Conservation (phyloP, 176 grass and related monocot genomes). For the Tillandsia leiboldiana region DNA sequence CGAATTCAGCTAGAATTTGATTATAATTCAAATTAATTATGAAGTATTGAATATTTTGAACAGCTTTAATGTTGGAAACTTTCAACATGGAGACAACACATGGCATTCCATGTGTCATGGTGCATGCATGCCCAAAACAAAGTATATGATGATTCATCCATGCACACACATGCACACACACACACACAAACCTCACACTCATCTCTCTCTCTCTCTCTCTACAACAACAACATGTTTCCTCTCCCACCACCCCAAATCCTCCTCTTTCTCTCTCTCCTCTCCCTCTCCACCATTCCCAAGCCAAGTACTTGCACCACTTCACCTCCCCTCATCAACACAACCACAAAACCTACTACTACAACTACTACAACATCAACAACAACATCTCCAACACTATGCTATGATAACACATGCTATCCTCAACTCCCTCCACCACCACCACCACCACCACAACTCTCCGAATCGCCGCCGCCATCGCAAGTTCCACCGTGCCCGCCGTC, state of each 20-base stretch:
- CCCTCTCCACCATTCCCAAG: neutral
- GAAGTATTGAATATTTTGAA: neutral
- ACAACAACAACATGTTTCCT: neutral
- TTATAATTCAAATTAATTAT: no score
- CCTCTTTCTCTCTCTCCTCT: neutral
- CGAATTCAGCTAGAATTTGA: no score
- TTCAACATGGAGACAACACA: neutral
- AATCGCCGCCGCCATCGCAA: neutral
- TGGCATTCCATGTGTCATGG: neutral
- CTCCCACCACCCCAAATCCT: neutral
- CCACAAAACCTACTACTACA: neutral
- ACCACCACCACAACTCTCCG: neutral
- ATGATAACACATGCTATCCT: neutral
- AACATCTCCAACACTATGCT: conserved; percentile 4
- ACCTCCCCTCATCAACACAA: no score
- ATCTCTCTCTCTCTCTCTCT: neutral
- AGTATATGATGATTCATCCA: neutral
- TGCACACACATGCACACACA: neutral
- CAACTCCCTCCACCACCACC: neutral
- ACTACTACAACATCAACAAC: neutral
- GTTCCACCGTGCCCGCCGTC: neutral
- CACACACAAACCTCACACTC: neutral
- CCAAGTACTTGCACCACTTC: no score
- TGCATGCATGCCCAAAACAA: neutral
- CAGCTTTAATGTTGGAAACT: neutral